Conservation (phyloP, 164 flowering plant genomes). For the Stephania japonica region DNA sequence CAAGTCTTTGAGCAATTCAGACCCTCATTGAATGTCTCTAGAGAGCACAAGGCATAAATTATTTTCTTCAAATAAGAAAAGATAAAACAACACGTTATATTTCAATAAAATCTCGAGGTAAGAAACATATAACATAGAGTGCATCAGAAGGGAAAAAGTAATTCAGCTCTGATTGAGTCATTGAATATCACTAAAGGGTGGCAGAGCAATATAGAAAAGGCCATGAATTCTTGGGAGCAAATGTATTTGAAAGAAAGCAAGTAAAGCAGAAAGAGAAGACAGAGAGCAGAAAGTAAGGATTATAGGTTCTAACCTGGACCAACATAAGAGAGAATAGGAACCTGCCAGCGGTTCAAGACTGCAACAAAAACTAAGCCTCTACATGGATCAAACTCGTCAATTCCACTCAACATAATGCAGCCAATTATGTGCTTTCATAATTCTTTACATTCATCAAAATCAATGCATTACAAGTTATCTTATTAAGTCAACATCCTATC, state of each 20-base stretch:
- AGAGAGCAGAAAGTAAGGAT: not conserved
- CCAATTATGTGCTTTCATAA: too few relatives aligned
- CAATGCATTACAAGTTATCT: not conserved
- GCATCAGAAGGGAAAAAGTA: not conserved
- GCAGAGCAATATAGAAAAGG: too few relatives aligned
- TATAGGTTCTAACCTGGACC: not conserved
- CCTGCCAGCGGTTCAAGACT: too few relatives aligned
- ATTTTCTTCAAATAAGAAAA: not conserved
- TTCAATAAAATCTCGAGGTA: not conserved
- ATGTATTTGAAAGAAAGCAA: too few relatives aligned
- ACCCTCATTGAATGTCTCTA: not conserved
- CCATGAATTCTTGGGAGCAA: too few relatives aligned
- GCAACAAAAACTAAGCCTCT: too few relatives aligned
- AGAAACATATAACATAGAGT: too few relatives aligned
- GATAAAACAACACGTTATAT: not conserved
- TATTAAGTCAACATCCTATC: not conserved
- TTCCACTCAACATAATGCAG: too few relatives aligned
- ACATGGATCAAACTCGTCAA: too few relatives aligned
- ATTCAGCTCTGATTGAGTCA: not conserved
- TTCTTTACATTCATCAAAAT: too few relatives aligned
- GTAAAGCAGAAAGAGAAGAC: not conserved
- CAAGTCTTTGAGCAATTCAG: not conserved
- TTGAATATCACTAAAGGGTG: too few relatives aligned
- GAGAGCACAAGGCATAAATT: not conserved
- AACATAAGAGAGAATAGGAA: not conserved